Conservation (phyloP, 345 rosid species). For the Aquilaria malaccensis region DNA sequence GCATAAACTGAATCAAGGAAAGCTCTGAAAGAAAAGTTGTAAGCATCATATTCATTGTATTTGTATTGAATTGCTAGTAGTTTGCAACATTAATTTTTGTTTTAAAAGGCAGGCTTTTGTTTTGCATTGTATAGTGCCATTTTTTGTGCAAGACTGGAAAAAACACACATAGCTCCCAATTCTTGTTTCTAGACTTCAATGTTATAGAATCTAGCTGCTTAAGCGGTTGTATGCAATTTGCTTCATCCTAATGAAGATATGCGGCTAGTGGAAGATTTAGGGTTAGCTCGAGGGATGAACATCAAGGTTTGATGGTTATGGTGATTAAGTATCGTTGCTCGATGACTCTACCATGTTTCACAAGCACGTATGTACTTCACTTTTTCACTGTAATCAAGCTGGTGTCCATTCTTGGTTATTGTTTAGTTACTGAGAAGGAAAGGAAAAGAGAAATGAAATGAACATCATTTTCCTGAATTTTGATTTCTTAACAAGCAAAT, state of each 20-base stretch:
- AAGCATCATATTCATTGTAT: too few species aligned
- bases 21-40: too few species aligned
- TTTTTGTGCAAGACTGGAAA: too few species aligned
- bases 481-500: neutral
- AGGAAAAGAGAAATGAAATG: neutral
- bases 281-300: slow-evolving; percentile 1
- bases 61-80: too few species aligned
- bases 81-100: too few species aligned
- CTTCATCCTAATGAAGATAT: slow-evolving; percentile 7
- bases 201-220: slow-evolving; percentile 8
- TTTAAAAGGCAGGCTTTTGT: too few species aligned
- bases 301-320: slow-evolving; percentile 40
- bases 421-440: neutral
- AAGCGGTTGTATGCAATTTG: slow-evolving; percentile 4
- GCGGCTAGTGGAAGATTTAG: slow-evolving; percentile 30
- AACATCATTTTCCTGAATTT: neutral
- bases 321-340: slow-evolving; percentile 37
- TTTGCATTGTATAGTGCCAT: too few species aligned
- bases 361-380: slow-evolving; percentile 60
- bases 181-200: neutral
- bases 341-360: slow-evolving; percentile 99
- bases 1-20: too few species aligned
- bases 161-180: neutral
- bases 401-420: slow-evolving; percentile 1
- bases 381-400: slow-evolving; percentile 18